Conservation (phyloP, 805 yeast species). For the Kazachstania viticola region DNA sequence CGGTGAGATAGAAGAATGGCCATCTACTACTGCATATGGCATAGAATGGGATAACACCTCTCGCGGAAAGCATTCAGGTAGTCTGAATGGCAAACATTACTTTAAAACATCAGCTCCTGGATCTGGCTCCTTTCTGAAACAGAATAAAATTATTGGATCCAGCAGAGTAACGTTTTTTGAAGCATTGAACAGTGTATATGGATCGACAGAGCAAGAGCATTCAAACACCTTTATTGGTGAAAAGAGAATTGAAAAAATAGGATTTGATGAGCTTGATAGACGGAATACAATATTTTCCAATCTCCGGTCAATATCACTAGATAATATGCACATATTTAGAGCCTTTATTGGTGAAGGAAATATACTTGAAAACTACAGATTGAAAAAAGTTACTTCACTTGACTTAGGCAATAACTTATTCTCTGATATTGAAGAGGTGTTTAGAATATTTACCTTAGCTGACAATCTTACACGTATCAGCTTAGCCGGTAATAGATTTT, state of each 20-base stretch:
- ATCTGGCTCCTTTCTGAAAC: slow-evolving; percentile 19
- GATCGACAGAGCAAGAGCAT: slow-evolving; percentile 22
- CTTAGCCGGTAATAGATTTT: slow-evolving; percentile 12
- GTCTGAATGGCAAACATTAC: slow-evolving; percentile 39
- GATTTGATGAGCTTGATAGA: slow-evolving; percentile 46
- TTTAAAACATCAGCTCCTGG: slow-evolving; percentile 29
- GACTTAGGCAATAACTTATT: slow-evolving; percentile 56
- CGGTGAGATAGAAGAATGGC: slow-evolving; percentile 60
- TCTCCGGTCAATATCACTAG: slow-evolving; percentile 39
- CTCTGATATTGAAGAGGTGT: slow-evolving; percentile 29
- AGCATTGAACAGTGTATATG: slow-evolving; percentile 43
- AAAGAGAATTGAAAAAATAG: slow-evolving; percentile 50
- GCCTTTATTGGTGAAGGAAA: background rate
- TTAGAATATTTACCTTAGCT: slow-evolving; percentile 23
- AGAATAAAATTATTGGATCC: slow-evolving; percentile 20
- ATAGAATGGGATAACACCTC: slow-evolving; percentile 72
- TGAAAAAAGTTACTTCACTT: slow-evolving; percentile 28
- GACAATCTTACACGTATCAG: slow-evolving; percentile 8
- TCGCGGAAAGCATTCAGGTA: slow-evolving; percentile 69
- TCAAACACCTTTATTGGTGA: slow-evolving; percentile 37
- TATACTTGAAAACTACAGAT: too few species aligned
- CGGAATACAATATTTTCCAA: slow-evolving; percentile 36
- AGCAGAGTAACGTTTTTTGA: slow-evolving; percentile 27
- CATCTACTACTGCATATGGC: slow-evolving; percentile 45
- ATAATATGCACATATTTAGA: slow-evolving; percentile 2